These are phyloP conservation scores for Letharia columbiana DNA, from an alignment of 495 filamentous ascomycete species.

Conservation along the genomic window DNA sequence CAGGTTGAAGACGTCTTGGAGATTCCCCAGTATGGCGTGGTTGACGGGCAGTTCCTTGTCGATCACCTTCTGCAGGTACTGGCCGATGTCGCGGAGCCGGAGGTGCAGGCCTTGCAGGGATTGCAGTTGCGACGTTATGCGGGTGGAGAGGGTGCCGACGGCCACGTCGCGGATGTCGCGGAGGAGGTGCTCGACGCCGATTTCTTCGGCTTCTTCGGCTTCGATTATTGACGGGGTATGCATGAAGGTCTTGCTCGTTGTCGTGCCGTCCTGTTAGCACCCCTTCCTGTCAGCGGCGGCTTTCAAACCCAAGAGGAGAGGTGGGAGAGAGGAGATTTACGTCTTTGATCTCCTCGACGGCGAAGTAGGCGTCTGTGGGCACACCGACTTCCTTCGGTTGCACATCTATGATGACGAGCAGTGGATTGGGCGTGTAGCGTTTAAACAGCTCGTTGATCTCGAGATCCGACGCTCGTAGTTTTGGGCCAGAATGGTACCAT, in stretches of 20 bases:
- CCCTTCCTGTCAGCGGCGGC: neutral
- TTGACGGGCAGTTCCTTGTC: constrained; percentile 88
- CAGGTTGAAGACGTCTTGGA: constrained; percentile 98
- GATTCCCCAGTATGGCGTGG: constrained; percentile 92
- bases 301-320: neutral
- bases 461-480: constrained; percentile 91
- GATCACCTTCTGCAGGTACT: constrained; percentile 92
- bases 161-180: constrained; percentile 97
- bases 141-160: constrained; percentile 94
- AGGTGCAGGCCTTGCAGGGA: constrained; percentile 94
- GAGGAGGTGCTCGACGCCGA: constrained; percentile 94
- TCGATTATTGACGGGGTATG: constrained; percentile 99
- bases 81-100: constrained; percentile 87
- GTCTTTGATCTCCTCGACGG: constrained; percentile 99
- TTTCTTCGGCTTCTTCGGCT: constrained; percentile 97
- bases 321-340: constrained; percentile 45
- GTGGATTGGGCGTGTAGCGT: constrained; percentile 91
- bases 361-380: constrained; percentile 98
- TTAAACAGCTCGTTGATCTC: constrained; percentile 99
- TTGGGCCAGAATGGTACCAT: constrained; percentile 98
- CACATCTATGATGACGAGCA: constrained; percentile 96
- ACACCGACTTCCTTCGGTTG: constrained; percentile 98
- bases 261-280: constrained; percentile 74
- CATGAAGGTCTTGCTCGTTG: constrained; percentile 93
- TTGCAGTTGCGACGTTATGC: constrained; percentile 95